Evolutionary conservation across 2,329 filamentous ascomycete genomes (phyloP), one percentile per base, ranked within the genome.

Genomic region (Pyrenophora seminiperda): DNA sequence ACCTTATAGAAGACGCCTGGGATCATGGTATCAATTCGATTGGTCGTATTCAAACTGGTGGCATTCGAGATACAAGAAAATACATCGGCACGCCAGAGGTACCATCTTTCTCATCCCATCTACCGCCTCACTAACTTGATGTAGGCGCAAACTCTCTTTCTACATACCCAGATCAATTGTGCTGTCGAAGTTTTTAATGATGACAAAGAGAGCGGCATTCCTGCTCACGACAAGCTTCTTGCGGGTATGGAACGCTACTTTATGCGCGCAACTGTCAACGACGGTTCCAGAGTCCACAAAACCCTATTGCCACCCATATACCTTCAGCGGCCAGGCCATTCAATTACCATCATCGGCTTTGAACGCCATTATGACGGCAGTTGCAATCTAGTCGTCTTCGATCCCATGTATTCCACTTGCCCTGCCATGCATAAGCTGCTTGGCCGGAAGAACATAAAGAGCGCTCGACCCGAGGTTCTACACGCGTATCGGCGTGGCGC

Each of bases 61-160:
- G 91, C 1, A 89, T 97, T 56, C 84, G 79, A 56, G 87, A 87
- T n/a, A 96, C 92, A 0, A 84, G 94, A 53, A 97, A 97, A 72
- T 97, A 94, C 67, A 97, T 97, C 61, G 93, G 93, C 13, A 97
- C 93, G 1, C 86, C 90, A 7, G 93, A 97, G 79, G 89, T 90
- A 77, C 59, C 54, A 41, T 33, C n/a, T 15, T 3, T n/a, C 15
- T 14, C 15, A 14, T 20, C 3, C n/a, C 13, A 5, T 31, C n/a
- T 15, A 10, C 27, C 18, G 6, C 10, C 1, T 2, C 20, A 9
- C 61, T 70, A 24, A 68, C 37, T 22, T n/a, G 4, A n/a, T 18
- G 24, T 43, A 91, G 88, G 91, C 89, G 5, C 84, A 93, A 71
- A 90, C 91, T 6, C 81, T 96, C 59, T 88, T 96, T 61, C 75